Conservation (phyloP, 805 yeast species). For the Saturnispora sanitii region DNA sequence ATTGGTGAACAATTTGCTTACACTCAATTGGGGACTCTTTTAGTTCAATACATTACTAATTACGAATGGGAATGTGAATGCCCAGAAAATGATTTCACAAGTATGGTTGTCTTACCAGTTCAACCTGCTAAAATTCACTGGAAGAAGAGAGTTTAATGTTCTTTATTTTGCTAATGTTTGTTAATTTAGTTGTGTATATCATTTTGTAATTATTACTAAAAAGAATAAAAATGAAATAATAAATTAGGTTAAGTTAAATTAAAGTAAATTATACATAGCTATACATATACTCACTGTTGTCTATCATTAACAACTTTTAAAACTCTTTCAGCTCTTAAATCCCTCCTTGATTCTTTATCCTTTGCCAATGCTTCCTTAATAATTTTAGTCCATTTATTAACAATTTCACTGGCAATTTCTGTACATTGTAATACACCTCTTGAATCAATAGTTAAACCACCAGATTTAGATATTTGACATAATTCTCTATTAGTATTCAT, state of each 20-base stretch:
- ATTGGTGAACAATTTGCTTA: constrained; percentile 98
- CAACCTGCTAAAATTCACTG: constrained; percentile 64
- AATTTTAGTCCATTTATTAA: constrained; percentile 52
- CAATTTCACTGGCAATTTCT: constrained; percentile 53
- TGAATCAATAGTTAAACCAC: constrained; percentile 80
- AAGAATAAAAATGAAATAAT: too few relatives aligned
- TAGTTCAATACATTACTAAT: constrained; percentile 65
- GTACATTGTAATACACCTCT: constrained; percentile 57
- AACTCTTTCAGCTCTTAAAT: constrained; percentile 18
- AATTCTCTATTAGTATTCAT: constrained; percentile 83
- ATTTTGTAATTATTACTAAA: too few relatives aligned
- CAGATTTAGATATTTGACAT: constrained; percentile 83
- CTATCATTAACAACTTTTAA: constrained; percentile 27
- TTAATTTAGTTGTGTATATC: background rate
- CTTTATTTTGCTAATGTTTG: background rate
- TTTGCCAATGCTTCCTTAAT: constrained; percentile 46
- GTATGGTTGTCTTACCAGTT: constrained; percentile 88
- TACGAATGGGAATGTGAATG: constrained; percentile 64
- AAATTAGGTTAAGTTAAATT: background rate
- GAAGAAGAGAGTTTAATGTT: constrained; percentile 46
- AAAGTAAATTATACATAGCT: background rate
- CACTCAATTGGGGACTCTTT: constrained; percentile 79
- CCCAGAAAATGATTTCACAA: constrained; percentile 68
- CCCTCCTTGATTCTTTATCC: constrained; percentile 33
- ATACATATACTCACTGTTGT: background rate